Evolutionary conservation across 805 yeast species (phyloP).

Genomic region (Hanseniaspora pseudoguilliermondii): DNA sequence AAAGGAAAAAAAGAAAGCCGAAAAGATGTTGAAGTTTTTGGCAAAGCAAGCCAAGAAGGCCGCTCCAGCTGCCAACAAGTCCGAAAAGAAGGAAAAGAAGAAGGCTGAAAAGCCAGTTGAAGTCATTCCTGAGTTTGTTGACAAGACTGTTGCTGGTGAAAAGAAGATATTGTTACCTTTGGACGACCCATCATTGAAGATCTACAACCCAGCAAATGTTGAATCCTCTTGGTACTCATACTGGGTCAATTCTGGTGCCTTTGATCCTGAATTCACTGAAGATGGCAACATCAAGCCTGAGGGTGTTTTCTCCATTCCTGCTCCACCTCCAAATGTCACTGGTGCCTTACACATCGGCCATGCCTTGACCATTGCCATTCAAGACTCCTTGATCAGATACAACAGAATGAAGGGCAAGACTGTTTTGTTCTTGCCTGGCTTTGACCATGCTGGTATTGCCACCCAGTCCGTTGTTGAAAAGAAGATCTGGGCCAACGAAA

Average conservation of each 20-base stretch:
- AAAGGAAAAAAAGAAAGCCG: slow-evolving; percentile 79
- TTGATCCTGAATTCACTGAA: slow-evolving; percentile 69
- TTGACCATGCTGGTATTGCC: slow-evolving; percentile 98
- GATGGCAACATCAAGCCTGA: slow-evolving; percentile 68
- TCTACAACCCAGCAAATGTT: slow-evolving; percentile 83
- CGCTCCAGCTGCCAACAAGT: slow-evolving; percentile 22
- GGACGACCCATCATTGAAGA: slow-evolving; percentile 86
- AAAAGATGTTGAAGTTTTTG: slow-evolving; percentile 71
- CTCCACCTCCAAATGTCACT: slow-evolving; percentile 99
- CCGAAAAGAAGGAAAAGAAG: slow-evolving; percentile 51
- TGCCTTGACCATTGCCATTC: slow-evolving; percentile 88
- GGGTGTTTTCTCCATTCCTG: slow-evolving; percentile 81
- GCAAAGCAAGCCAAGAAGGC: slow-evolving; percentile 66
- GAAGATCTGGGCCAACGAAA: slow-evolving; percentile 76
- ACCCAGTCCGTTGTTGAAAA: slow-evolving; percentile 98
- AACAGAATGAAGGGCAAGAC: slow-evolving; percentile 97
- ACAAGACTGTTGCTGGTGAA: slow-evolving; percentile 74
- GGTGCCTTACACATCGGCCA: slow-evolving; percentile 99
- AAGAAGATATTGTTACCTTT: slow-evolving; percentile 77
- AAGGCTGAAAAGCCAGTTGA: slow-evolving; percentile 56
- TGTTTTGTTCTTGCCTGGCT: slow-evolving; percentile 84
- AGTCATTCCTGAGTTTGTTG: slow-evolving; percentile 74
- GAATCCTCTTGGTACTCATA: slow-evolving; percentile 96
- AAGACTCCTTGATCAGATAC: slow-evolving; percentile 83
- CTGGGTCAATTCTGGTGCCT: slow-evolving; percentile 86